A percentile compares a stretch with the other conserved stretches of the same genome.
These are phyloP conservation scores for Colletotrichum aenigma DNA, from an alignment of 2,329 filamentous ascomycete genomes.

Conservation along the genomic window DNA sequence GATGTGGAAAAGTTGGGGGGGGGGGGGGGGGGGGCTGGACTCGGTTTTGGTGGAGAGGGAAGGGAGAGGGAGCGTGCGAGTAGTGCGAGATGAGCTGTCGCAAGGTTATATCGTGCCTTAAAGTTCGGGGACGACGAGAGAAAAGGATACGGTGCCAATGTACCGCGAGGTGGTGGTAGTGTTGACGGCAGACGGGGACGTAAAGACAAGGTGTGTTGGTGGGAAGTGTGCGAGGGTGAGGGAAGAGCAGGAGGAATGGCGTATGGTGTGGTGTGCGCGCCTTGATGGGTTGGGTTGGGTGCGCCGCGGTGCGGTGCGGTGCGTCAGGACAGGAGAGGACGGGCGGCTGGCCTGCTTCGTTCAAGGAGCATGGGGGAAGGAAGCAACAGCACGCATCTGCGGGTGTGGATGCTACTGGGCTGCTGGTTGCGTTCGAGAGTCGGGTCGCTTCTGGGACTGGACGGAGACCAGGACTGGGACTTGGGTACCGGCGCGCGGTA, in stretches of 20 bases:
- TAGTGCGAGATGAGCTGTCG: constrained; percentile 18
- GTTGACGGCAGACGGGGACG: not conserved
- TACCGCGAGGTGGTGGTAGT: constrained; percentile 11
- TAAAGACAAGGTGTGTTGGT: constrained; percentile 19
- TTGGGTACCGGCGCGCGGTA: constrained; percentile 9
- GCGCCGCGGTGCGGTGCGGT: constrained; percentile 13
- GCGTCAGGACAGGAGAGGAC: constrained; percentile 16
- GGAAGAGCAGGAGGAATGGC: constrained; percentile 12
- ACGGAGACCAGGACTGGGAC: not conserved
- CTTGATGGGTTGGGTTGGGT: constrained; percentile 17
- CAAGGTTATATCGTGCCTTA: constrained; percentile 23
- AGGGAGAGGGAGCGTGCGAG: not conserved
- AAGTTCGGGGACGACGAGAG: constrained; percentile 9
- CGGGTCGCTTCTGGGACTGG: constrained; percentile 11
- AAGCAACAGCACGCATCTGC: not conserved
- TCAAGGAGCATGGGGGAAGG: not conserved
- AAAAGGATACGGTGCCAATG: not conserved
- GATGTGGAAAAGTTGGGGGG: constrained; percentile 8
- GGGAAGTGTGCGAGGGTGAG: constrained; percentile 17
- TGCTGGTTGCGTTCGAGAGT: constrained; percentile 17
- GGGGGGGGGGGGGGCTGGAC: not conserved
- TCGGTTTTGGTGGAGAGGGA: not conserved
- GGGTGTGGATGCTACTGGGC: constrained; percentile 4
- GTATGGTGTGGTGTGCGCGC: constrained; percentile 7
- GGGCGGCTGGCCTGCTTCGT: constrained; percentile 2